phyloP scores from a whole-genome alignment of 2,329 filamentous ascomycete species.

The Thelonectria olida region DNA sequence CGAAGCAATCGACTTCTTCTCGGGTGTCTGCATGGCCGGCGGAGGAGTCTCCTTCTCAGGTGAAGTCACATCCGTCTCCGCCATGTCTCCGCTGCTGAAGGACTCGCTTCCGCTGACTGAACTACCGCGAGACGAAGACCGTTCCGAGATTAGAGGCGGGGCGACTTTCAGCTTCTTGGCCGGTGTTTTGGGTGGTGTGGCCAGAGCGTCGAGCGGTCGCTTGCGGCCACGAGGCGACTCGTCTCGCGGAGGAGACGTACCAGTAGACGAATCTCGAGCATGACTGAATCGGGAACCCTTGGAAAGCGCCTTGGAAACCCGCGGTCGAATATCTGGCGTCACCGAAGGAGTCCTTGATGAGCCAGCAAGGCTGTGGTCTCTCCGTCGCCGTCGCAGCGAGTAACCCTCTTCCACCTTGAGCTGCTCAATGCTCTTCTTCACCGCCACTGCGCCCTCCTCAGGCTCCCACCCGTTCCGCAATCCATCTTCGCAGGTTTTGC shows the following conservation, averaged over 20 bases:
- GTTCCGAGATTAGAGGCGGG: slow-evolving; percentile 39
- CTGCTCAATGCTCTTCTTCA: slow-evolving; percentile 65
- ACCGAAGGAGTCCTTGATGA: slow-evolving; percentile 67
- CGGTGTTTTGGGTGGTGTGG: slow-evolving; percentile 65
- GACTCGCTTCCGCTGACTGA: slow-evolving; percentile 45
- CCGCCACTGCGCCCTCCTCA: slow-evolving; percentile 54
- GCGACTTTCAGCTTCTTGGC: slow-evolving; percentile 57
- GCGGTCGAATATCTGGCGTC: slow-evolving; percentile 64
- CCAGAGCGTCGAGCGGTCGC: slow-evolving; percentile 54
- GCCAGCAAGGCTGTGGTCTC: slow-evolving; percentile 59
- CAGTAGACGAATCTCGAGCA: slow-evolving; percentile 45
- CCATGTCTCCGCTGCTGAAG: slow-evolving; percentile 40
- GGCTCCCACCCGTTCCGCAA: slow-evolving; percentile 85
- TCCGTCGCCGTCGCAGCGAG: slow-evolving; percentile 62
- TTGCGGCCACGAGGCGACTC: slow-evolving; percentile 46
- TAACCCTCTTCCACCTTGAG: slow-evolving; percentile 59
- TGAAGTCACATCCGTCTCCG: slow-evolving; percentile 58
- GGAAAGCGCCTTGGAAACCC: slow-evolving; percentile 53
- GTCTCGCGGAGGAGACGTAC: slow-evolving; percentile 40
- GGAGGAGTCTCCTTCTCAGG: slow-evolving; percentile 59
- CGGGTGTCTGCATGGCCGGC: slow-evolving; percentile 43
- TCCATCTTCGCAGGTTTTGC: slow-evolving; percentile 81
- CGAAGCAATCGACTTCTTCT: slow-evolving; percentile 19
- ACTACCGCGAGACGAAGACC: slow-evolving; percentile 49
- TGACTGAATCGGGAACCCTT: slow-evolving; percentile 46